phyloP scores from a whole-genome alignment of 257 asterid species.

The Solanum phureja region DNA sequence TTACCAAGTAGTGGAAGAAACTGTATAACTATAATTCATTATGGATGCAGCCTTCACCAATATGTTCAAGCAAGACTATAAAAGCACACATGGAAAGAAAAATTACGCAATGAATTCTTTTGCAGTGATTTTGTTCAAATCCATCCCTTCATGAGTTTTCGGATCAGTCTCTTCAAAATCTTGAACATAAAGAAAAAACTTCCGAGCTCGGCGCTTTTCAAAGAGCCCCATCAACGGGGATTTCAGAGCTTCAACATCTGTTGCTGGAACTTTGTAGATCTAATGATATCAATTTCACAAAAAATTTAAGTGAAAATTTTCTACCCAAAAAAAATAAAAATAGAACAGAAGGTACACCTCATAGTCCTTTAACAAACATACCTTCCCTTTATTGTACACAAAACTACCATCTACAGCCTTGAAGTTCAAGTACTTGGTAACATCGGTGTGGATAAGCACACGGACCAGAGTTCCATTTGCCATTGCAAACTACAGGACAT shows the following conservation, averaged over 20 bases:
- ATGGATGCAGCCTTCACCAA: background rate
- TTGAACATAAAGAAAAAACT: slow-evolving; percentile 89
- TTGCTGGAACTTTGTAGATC: slow-evolving; percentile 98
- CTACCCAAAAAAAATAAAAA: background rate
- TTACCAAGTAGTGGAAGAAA: background rate
- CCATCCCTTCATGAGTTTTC: slow-evolving; percentile 79
- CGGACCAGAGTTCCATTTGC: slow-evolving; percentile 94
- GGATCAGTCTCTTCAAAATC: slow-evolving; percentile 81
- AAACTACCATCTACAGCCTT: slow-evolving; percentile 99
- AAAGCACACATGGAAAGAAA: background rate
- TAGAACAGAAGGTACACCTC: background rate
- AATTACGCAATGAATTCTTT: slow-evolving; percentile 66
- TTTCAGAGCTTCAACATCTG: slow-evolving; percentile 94
- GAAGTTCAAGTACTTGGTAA: slow-evolving; percentile 93
- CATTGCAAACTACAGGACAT: slow-evolving; percentile 75
- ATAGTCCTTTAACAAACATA: slow-evolving; percentile 12
- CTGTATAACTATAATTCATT: background rate
- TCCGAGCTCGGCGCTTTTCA: slow-evolving; percentile 91
- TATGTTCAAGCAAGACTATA: background rate
- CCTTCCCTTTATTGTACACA: slow-evolving; percentile 96
- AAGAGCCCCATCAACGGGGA: slow-evolving; percentile 92
- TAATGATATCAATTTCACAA: slow-evolving; percentile 11
- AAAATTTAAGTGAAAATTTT: background rate
- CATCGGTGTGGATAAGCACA: slow-evolving; percentile 85
- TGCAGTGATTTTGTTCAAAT: slow-evolving; percentile 60